Conservation (phyloP, 768 basidiomycete species). For the Boletus vinaceobasis region DNA sequence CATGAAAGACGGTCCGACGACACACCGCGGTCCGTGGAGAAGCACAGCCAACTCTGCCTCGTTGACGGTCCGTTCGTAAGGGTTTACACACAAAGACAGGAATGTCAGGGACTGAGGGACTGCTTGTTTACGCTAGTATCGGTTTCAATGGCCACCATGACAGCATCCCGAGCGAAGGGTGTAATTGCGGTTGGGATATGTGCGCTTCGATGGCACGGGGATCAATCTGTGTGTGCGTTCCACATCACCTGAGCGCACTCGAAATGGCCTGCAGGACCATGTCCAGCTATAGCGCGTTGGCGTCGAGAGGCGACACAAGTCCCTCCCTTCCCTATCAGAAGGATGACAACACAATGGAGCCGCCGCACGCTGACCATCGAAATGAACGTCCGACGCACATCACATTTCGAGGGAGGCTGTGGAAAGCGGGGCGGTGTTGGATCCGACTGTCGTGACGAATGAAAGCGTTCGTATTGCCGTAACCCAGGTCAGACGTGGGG, state of each 20-base stretch:
- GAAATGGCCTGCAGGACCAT: constrained; percentile 11
- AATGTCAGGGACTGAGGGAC: constrained; percentile 22
- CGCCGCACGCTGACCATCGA: not conserved
- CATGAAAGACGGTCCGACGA: constrained; percentile 19
- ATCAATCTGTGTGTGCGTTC: constrained; percentile 21
- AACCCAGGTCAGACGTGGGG: not conserved
- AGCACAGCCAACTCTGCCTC: constrained; percentile 28
- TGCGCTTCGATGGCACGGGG: constrained; percentile 23
- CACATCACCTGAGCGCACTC: constrained; percentile 17
- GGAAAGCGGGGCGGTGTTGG: constrained; percentile 15
- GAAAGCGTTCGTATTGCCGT: not conserved
- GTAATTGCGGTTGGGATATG: constrained; percentile 10
- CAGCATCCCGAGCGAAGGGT: constrained; percentile 28
- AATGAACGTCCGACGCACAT: constrained; percentile 6
- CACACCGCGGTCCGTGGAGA: constrained; percentile 5
- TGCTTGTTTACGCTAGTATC: constrained; percentile 12
- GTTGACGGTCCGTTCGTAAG: constrained; percentile 12
- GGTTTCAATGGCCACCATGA: constrained; percentile 18
- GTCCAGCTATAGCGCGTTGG: constrained; percentile 10
- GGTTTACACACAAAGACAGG: constrained; percentile 16
- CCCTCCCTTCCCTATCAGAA: constrained; percentile 2
- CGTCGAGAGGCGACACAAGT: constrained; percentile 9
- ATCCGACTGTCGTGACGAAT: constrained; percentile 3
- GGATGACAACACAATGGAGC: not conserved
- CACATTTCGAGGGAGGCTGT: constrained; percentile 1